Percentiles rank a stretch among this genome's conserved stretches.
Evolutionary conservation across 768 basidiomycete species (phyloP).

Genomic region (Coprinopsis cinerea): DNA sequence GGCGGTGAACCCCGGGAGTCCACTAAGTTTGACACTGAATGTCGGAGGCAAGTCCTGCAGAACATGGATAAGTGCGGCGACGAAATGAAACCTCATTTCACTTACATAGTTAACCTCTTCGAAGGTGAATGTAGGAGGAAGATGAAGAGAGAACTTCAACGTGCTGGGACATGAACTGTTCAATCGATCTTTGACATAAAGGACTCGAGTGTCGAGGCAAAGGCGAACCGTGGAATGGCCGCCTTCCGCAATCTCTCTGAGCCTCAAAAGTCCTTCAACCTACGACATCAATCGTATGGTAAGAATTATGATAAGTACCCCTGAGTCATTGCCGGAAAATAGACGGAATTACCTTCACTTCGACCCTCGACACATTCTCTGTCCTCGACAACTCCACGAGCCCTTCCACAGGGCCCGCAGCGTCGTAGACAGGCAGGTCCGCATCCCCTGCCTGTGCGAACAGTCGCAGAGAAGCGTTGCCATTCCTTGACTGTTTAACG

Average conservation of each 20-base stretch:
- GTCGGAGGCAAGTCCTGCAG: constrained; percentile 71
- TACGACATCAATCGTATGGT: constrained; percentile 19
- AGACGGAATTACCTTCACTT: constrained; percentile 44
- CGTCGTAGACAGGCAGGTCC: constrained; percentile 53
- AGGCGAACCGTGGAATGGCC: constrained; percentile 49
- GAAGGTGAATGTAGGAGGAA: constrained; percentile 55
- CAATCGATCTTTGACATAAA: constrained; percentile 51
- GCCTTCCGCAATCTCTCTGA: constrained; percentile 65
- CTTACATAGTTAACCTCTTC: constrained; percentile 56
- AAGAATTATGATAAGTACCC: background rate
- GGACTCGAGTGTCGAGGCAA: constrained; percentile 42
- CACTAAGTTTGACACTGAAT: constrained; percentile 59
- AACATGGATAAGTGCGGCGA: too few species aligned
- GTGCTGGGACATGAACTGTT: constrained; percentile 44
- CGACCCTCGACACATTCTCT: constrained; percentile 53
- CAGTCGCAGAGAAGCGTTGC: constrained; percentile 46
- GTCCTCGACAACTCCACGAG: constrained; percentile 47
- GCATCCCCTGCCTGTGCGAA: constrained; percentile 45
- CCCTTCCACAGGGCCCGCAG: constrained; percentile 48
- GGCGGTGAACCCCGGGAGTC: constrained; percentile 68
- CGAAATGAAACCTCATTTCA: too few species aligned
- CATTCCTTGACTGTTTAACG: constrained; percentile 53
- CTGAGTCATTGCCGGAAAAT: background rate
- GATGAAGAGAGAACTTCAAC: constrained; percentile 46
- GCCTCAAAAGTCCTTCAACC: constrained; percentile 55